Percentiles rank a stretch among this genome's conserved stretches.
Evolutionary conservation across 176 grass and related monocot species (phyloP).

Genomic region (Canna indica): DNA sequence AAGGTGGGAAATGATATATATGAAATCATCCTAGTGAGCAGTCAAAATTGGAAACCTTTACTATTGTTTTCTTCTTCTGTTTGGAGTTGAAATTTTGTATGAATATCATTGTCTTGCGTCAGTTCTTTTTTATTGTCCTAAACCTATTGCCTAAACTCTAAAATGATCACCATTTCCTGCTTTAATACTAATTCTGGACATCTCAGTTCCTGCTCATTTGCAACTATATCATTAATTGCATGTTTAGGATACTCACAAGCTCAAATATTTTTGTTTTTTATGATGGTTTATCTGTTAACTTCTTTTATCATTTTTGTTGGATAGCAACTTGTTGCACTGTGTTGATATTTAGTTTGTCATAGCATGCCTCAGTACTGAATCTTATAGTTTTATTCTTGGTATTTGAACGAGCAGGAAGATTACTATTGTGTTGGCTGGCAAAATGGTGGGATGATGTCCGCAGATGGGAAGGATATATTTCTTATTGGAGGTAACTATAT

Average conservation of each 20-base stretch:
- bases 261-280: neutral
- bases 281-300: neutral
- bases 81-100: neutral
- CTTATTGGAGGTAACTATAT: slow-evolving; percentile 72
- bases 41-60: no score
- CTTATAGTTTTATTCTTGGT: neutral
- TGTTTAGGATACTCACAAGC: neutral
- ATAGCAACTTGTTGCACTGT: neutral
- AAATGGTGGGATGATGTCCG: slow-evolving; percentile 63
- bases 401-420: slow-evolving; percentile 14
- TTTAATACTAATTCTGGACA: neutral
- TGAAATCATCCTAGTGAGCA: no score
- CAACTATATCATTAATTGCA: neutral
- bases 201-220: neutral
- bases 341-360: neutral
- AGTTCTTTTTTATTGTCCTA: neutral
- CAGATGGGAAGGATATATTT: slow-evolving; percentile 77
- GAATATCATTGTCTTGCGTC: neutral
- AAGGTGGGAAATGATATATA: no score
- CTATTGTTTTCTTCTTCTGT: neutral
- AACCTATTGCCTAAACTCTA: neutral
- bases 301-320: neutral
- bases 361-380: neutral
- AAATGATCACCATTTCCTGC: neutral
- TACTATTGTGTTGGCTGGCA: slow-evolving; percentile 75